phyloP scores from a whole-genome alignment of 2,329 filamentous ascomycete genomes.

The Cladosporium sp. region DNA sequence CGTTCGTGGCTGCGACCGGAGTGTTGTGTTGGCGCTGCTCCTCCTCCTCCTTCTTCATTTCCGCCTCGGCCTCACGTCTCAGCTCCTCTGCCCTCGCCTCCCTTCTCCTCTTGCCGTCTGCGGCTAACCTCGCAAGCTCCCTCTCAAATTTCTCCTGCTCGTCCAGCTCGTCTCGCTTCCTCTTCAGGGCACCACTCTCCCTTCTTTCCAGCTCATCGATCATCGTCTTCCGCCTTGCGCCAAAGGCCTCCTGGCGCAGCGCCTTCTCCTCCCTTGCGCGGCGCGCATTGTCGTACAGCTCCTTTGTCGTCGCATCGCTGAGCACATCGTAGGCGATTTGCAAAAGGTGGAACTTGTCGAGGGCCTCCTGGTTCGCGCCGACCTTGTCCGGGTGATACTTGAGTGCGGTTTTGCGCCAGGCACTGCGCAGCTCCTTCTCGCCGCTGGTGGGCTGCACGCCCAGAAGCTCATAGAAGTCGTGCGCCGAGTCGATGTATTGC shows the following conservation, averaged over 20 bases:
- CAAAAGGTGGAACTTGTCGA: slow-evolving; percentile 76
- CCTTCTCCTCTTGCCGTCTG: slow-evolving; percentile 47
- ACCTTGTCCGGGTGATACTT: slow-evolving; percentile 94
- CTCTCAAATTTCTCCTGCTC: slow-evolving; percentile 55
- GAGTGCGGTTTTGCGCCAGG: slow-evolving; percentile 78
- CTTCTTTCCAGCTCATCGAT: slow-evolving; percentile 79
- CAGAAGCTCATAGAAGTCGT: slow-evolving; percentile 74
- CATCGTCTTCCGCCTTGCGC: slow-evolving; percentile 66
- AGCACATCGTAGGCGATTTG: slow-evolving; percentile 84
- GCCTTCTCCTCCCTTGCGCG: slow-evolving; percentile 64
- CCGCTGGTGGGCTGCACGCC: slow-evolving; percentile 52
- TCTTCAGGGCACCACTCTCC: slow-evolving; percentile 50
- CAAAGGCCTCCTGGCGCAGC: slow-evolving; percentile 66
- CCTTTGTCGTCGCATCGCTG: slow-evolving; percentile 61
- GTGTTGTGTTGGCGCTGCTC: neutral
- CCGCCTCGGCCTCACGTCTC: slow-evolving; percentile 43
- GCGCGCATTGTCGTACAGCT: slow-evolving; percentile 71
- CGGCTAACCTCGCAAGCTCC: slow-evolving; percentile 39
- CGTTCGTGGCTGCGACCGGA: neutral
- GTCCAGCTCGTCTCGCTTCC: slow-evolving; percentile 38
- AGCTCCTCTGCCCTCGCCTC: slow-evolving; percentile 50
- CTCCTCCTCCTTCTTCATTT: slow-evolving; percentile 32
- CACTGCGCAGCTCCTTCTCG: slow-evolving; percentile 70
- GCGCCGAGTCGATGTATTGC: slow-evolving; percentile 33
- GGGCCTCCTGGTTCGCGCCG: slow-evolving; percentile 55